phyloP scores from a whole-genome alignment of 257 asterid genomes.

The Solanum tarapatanum region DNA sequence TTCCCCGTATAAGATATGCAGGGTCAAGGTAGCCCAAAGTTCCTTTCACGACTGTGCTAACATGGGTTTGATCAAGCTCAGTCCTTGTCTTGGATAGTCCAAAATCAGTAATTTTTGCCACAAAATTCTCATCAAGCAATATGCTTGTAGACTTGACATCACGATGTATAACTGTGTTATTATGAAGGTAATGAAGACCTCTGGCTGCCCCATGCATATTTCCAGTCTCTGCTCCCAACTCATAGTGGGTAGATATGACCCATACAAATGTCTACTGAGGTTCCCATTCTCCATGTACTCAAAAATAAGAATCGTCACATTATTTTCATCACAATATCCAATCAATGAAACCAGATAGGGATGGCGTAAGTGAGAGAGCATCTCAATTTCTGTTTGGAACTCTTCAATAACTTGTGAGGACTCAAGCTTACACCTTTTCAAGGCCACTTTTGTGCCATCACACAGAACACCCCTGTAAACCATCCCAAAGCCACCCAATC shows the following conservation, averaged over 20 bases:
- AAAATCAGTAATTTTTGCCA: background rate
- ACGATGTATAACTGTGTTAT: background rate
- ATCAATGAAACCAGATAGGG: background rate
- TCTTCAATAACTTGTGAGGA: background rate
- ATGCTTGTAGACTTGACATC: background rate
- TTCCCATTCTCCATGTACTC: background rate
- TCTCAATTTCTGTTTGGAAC: background rate
- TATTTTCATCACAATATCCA: background rate
- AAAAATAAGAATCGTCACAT: background rate
- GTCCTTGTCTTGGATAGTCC: background rate
- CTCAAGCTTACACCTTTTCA: background rate
- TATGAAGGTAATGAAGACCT: background rate
- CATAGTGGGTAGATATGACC: background rate
- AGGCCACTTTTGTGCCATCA: background rate
- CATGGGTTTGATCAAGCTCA: background rate
- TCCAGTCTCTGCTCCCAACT: background rate
- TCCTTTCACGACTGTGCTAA: background rate
- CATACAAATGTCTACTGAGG: background rate
- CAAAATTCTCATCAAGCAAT: background rate
- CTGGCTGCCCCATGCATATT: background rate
- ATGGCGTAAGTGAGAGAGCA: background rate
- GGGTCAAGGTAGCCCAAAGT: background rate
- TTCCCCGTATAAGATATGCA: background rate
- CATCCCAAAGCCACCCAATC: background rate
- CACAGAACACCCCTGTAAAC: background rate